Evolutionary conservation across 345 rosid genomes (phyloP).

Genomic region (Aurinia saxatilis): DNA sequence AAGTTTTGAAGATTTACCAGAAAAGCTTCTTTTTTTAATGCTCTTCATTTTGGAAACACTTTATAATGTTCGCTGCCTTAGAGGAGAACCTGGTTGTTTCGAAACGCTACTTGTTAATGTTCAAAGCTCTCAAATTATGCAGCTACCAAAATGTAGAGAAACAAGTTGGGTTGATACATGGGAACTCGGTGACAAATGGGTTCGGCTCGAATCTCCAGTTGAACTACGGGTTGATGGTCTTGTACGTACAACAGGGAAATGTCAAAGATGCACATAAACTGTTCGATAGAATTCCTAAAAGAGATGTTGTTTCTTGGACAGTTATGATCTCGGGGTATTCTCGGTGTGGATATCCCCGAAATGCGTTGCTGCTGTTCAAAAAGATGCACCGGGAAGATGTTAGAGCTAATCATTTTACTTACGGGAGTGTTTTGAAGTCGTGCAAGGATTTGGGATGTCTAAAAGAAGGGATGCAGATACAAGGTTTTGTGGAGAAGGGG

Average conservation of each 20-base stretch:
- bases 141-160: slow-evolving; percentile 13
- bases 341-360: slow-evolving; percentile 18
- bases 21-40: not conserved
- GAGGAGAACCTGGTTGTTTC: slow-evolving; percentile 8
- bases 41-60: slow-evolving; percentile 5
- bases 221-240: slow-evolving; percentile 34
- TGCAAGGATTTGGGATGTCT: slow-evolving; percentile 34
- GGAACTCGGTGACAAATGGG: slow-evolving; percentile 41
- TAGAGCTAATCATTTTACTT: slow-evolving; percentile 42
- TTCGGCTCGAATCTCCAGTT: slow-evolving; percentile 29
- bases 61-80: slow-evolving; percentile 4
- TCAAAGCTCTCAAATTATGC: slow-evolving; percentile 37
- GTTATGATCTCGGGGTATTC: slow-evolving; percentile 52
- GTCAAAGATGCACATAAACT: slow-evolving; percentile 35
- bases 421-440: slow-evolving; percentile 49
- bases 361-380: slow-evolving; percentile 35
- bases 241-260: slow-evolving; percentile 32
- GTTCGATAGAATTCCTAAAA: slow-evolving; percentile 55
- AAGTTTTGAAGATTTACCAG: slow-evolving; percentile 5
- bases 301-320: slow-evolving; percentile 62
- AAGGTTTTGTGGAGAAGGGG: slow-evolving; percentile 44
- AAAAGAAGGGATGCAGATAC: slow-evolving; percentile 53
- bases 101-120: not conserved
- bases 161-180: slow-evolving; percentile 33
- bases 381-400: slow-evolving; percentile 37